Evolutionary conservation across 2,329 filamentous ascomycete genomes (phyloP).

Genomic region (Metarhizium robertsii): DNA sequence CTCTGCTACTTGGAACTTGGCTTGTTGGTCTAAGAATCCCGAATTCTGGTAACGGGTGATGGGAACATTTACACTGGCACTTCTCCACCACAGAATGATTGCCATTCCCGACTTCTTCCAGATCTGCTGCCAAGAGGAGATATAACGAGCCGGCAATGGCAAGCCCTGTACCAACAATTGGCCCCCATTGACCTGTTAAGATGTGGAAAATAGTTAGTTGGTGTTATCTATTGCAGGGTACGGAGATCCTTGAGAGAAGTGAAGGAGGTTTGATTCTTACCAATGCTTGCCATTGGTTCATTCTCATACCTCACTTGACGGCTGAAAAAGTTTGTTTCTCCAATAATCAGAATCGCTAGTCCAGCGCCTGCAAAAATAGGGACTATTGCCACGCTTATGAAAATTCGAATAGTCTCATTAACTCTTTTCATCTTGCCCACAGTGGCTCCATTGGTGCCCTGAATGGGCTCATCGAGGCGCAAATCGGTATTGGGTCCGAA

Average conservation of each 20-base stretch:
- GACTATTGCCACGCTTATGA: constrained; percentile 46
- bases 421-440: constrained; percentile 40
- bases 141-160: constrained; percentile 51
- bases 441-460: constrained; percentile 47
- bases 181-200: constrained; percentile 45
- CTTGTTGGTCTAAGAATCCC: background rate
- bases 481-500: constrained; percentile 12
- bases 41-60: constrained; percentile 1
- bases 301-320: constrained; percentile 45
- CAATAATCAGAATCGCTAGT: constrained; percentile 48
- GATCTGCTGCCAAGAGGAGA: constrained; percentile 32
- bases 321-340: constrained; percentile 57
- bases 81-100: background rate
- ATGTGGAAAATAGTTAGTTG: background rate
- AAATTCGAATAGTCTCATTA: constrained; percentile 43
- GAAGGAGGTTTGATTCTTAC: constrained; percentile 23
- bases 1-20: background rate
- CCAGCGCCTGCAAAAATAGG: constrained; percentile 51
- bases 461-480: constrained; percentile 30
- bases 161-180: constrained; percentile 48
- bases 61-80: constrained; percentile 10
- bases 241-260: background rate
- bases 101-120: constrained; percentile 10
- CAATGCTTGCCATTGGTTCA: constrained; percentile 52
- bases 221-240: background rate